Evolutionary conservation across 139 green algal species (phyloP).

Genomic region (Dunaliella primolecta): DNA sequence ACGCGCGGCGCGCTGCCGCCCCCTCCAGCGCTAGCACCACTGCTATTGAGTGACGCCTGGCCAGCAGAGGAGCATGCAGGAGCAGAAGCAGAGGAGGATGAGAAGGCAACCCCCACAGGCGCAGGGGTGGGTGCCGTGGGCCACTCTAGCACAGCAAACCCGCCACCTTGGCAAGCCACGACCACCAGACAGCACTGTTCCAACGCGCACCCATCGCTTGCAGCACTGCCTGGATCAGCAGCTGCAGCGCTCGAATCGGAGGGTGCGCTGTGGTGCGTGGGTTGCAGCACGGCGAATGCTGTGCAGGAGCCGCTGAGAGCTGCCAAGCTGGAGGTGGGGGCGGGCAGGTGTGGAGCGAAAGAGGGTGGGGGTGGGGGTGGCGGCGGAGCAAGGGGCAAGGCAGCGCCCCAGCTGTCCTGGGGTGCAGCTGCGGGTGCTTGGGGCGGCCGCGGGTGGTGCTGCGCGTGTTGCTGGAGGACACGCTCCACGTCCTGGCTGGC

Average conservation of each 20-base stretch:
- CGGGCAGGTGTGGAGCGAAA: background rate
- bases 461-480: background rate
- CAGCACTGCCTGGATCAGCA: background rate
- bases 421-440: background rate
- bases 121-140: background rate
- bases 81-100: too few relatives aligned
- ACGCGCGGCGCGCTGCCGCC: background rate
- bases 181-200: background rate
- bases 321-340: background rate
- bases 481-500: background rate
- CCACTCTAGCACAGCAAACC: background rate
- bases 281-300: background rate
- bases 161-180: background rate
- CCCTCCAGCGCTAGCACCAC: too few relatives aligned
- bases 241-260: background rate
- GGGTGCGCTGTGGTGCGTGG: too few relatives aligned
- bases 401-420: background rate
- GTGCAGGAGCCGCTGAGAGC: background rate
- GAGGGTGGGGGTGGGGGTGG: background rate
- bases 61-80: too few relatives aligned
- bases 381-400: too few relatives aligned
- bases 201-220: too few relatives aligned
- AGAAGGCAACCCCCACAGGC: too few relatives aligned
- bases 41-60: too few relatives aligned
- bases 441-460: too few relatives aligned